Evolutionary conservation across 2,329 filamentous ascomycete species (phyloP).

Genomic region (Calcarisporium arbuscula): DNA sequence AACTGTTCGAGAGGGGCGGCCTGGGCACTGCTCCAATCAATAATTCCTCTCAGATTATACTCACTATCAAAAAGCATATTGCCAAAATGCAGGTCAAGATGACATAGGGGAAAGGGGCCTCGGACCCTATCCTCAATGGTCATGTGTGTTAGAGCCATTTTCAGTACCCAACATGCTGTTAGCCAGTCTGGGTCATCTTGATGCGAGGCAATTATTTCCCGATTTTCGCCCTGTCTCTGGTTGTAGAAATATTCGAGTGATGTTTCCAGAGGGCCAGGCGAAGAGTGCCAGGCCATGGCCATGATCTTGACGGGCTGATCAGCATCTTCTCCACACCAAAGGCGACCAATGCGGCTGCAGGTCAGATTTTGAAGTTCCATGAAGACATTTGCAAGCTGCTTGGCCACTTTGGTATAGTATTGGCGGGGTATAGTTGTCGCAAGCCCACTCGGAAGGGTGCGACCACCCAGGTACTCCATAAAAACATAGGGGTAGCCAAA

Average conservation of each 20-base stretch:
- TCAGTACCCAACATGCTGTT: constrained; percentile 25
- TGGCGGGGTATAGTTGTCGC: constrained; percentile 12
- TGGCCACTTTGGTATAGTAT: constrained; percentile 16
- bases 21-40: constrained; percentile 29
- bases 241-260: constrained; percentile 23
- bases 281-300: constrained; percentile 13
- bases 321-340: constrained; percentile 18
- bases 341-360: constrained; percentile 18
- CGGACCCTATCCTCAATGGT: constrained; percentile 20
- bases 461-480: constrained; percentile 17
- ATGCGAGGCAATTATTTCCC: constrained; percentile 13
- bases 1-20: constrained; percentile 27
- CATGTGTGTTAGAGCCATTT: constrained; percentile 19
- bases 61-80: constrained; percentile 36
- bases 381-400: constrained; percentile 18
- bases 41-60: constrained; percentile 28
- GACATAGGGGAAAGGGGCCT: constrained; percentile 29
- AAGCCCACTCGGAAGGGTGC: constrained; percentile 9
- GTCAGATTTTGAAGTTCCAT: constrained; percentile 18
- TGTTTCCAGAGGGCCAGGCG: constrained; percentile 18
- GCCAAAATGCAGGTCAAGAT: constrained; percentile 23
- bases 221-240: constrained; percentile 17
- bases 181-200: constrained; percentile 17
- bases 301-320: constrained; percentile 18
- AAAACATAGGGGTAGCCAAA: constrained; percentile 21